Evolutionary conservation across 345 rosid genomes (phyloP), one percentile per base, ranked within the genome.

Genomic region (Cardiospermum halicacabum): DNA sequence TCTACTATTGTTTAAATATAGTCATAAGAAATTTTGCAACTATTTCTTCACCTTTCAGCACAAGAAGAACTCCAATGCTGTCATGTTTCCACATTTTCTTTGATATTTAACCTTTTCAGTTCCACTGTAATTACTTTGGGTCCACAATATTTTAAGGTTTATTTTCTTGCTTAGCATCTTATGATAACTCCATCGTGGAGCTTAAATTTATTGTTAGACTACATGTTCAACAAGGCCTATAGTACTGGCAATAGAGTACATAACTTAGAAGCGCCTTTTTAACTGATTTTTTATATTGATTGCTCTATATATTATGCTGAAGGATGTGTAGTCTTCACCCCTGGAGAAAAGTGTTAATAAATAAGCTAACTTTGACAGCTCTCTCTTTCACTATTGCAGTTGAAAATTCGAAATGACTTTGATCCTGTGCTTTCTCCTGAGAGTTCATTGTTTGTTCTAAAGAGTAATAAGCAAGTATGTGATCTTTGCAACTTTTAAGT

Each of bases 341-440:
- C 53, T 21, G 43, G 40, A 43, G 32, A 56, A 25, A 11, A 13
- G 40, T 27, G 40, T 43, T 31, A 53, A 34, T 62, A 27, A 43
- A 59, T 49, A 26, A 53, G 47, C 49, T 69, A 26, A 58, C 54
- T 67, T 28, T 55, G 43, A 53, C 4, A 8, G 56, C 45, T 65
- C 61, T 68, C 56, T 64, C 49, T 40, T 53, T 10, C 48, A 53
- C 64, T 24, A 16, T 54, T 73, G 74, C 89, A 91, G 99, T 89
- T 95, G 56, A 95, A 91, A 87, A 95, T 95, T 75, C 87, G 97
- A 71, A 95, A 91, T 79, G 99, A 95, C 85, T 95, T 95, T 81
- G 99, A 95, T 74, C 99, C 99, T 16, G 97, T 91, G 62, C 96
- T 95, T 71, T 95, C 99, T 50, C 99, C 99, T 1, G 96, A 95